A percentile compares a stretch with the other conserved stretches of the same genome.
Evolutionary conservation across 148 eudicot genomes (phyloP).

Genomic region (Suaeda aralocaspica): DNA sequence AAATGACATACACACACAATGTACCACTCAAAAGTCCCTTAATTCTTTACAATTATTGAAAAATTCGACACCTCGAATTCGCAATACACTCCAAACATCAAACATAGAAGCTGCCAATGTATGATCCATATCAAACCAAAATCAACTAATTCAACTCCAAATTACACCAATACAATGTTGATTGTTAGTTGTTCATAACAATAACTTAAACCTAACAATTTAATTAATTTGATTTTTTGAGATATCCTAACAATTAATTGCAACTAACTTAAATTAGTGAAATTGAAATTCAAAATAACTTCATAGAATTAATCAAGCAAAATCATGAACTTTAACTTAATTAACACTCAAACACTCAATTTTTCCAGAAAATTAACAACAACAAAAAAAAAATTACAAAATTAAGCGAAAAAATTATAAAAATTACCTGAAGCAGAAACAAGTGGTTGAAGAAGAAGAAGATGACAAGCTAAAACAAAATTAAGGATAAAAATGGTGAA

Average conservation of each 20-base stretch:
- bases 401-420: background rate
- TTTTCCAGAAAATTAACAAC: too few species aligned
- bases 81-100: background rate
- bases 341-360: background rate
- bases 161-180: background rate
- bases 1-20: background rate
- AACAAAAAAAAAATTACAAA: background rate
- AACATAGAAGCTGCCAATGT: background rate
- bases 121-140: background rate
- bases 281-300: background rate
- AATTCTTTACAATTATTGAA: background rate
- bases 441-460: constrained; percentile 78
- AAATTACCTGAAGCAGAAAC: constrained; percentile 69
- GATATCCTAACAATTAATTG: background rate
- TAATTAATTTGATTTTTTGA: too few species aligned
- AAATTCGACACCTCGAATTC: background rate
- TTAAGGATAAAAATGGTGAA: constrained; percentile 57
- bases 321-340: background rate
- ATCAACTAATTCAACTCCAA: background rate
- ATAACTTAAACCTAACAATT: too few species aligned
- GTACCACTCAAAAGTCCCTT: background rate
- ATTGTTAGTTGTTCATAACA: too few species aligned
- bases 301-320: background rate
- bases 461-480: constrained; percentile 70
- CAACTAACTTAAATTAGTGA: too few species aligned